These are phyloP conservation scores for Eimeria acervulina DNA, from an alignment of 169 alveolate species.

Conservation along the genomic window DNA sequence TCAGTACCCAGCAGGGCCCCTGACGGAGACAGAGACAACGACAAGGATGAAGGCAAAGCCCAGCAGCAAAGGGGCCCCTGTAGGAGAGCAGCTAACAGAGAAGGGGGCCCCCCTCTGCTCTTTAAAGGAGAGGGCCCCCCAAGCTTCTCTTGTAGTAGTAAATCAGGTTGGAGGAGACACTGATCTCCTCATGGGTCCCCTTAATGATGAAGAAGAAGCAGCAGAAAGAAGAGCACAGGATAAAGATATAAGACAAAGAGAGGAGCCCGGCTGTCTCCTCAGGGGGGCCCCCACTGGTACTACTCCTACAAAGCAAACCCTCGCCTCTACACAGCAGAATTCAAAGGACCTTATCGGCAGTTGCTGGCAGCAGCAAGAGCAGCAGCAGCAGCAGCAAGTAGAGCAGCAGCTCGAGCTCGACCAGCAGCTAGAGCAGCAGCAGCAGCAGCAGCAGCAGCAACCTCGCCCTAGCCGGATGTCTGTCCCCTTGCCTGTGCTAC, in stretches of 20 bases:
- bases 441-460: conserved; percentile 42
- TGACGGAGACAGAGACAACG: too few relatives aligned
- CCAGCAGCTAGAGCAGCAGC: conserved; percentile 49
- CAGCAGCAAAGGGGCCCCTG: not conserved
- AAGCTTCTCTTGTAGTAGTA: not conserved
- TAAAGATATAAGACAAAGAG: too few relatives aligned
- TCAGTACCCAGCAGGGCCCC: too few relatives aligned
- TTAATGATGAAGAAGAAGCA: not conserved
- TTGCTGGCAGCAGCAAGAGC: not conserved
- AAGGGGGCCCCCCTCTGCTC: conserved; percentile 2
- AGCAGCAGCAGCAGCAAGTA: conserved; percentile 28
- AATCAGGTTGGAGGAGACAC: not conserved
- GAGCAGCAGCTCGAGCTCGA: not conserved
- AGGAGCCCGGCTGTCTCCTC: too few relatives aligned
- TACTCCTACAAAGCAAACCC: not conserved
- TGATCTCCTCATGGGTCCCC: conserved; percentile 6
- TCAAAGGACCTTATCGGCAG: too few relatives aligned
- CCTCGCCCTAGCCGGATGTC: not conserved
- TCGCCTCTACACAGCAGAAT: not conserved
- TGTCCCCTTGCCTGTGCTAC: not conserved
- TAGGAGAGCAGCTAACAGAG: not conserved
- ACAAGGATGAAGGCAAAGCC: not conserved
- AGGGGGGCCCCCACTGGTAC: conserved; percentile 38
- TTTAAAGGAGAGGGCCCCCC: conserved; percentile 17
- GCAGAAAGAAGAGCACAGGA: not conserved